Evolutionary conservation across 768 basidiomycete species (phyloP).

Genomic region (Coprinopsis sp.): DNA sequence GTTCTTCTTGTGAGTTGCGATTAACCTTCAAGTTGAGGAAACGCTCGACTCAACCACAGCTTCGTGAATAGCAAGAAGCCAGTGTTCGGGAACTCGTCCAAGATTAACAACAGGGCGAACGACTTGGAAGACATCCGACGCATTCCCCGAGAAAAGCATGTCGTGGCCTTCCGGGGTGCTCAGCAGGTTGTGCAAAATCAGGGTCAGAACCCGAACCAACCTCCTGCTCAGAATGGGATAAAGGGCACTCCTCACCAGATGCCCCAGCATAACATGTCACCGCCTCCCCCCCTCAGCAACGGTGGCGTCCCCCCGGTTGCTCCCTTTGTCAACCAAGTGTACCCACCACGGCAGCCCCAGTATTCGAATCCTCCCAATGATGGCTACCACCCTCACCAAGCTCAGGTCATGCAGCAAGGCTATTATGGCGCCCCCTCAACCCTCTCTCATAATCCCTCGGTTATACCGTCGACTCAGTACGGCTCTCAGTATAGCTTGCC

Average conservation of each 20-base stretch:
- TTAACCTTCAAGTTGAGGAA: not conserved
- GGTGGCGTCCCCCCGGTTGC: no score
- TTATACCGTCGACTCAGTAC: no score
- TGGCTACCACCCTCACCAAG: not conserved
- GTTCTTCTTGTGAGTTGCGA: conserved; percentile 6
- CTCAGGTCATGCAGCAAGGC: not conserved
- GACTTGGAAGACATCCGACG: not conserved
- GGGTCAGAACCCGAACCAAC: not conserved
- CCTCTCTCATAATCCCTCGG: no score
- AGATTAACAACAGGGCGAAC: not conserved
- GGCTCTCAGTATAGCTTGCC: not conserved
- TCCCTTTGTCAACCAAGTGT: not conserved
- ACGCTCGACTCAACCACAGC: not conserved
- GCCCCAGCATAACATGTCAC: not conserved
- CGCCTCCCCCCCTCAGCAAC: not conserved
- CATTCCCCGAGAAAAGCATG: not conserved
- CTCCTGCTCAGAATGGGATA: not conserved
- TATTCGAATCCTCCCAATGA: not conserved
- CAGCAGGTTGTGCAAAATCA: not conserved
- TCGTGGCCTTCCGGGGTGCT: not conserved
- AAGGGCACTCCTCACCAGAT: no score
- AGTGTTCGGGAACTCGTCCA: not conserved
- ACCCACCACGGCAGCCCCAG: not conserved
- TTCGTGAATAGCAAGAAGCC: conserved; percentile 4
- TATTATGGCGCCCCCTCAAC: no score